phyloP scores from a whole-genome alignment of 495 filamentous ascomycete genomes.

The Astrothelium macrocarpum region DNA sequence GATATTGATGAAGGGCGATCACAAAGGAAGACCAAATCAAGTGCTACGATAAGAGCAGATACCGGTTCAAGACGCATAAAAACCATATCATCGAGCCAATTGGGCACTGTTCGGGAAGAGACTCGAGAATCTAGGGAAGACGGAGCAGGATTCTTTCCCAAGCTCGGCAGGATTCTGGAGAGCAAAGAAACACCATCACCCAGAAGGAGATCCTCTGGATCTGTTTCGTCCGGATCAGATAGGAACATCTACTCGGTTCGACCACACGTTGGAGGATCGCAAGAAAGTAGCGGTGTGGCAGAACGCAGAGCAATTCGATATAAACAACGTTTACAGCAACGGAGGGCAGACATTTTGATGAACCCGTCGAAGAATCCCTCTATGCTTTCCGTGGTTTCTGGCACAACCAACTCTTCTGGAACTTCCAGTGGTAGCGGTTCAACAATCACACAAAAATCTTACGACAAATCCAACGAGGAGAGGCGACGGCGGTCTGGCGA shows the following conservation, averaged over 20 bases:
- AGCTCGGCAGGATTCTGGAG: constrained; percentile 29
- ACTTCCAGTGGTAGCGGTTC: constrained; percentile 32
- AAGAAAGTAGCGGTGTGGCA: constrained; percentile 16
- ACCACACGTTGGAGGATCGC: constrained; percentile 7
- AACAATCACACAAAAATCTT: constrained; percentile 32
- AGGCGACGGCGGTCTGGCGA: constrained; percentile 8
- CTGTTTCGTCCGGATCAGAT: constrained; percentile 9
- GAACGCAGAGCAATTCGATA: constrained; percentile 11
- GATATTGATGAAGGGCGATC: constrained; percentile 19
- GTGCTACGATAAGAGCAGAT: not conserved
- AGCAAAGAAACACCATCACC: constrained; percentile 16
- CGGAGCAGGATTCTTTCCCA: constrained; percentile 24
- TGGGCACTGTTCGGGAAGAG: not conserved
- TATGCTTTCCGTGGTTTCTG: constrained; percentile 29
- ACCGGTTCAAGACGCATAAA: not conserved
- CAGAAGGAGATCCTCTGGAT: constrained; percentile 19
- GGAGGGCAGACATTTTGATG: constrained; percentile 19
- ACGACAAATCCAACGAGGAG: constrained; percentile 18
- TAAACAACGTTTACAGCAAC: constrained; percentile 11
- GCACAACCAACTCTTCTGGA: constrained; percentile 24
- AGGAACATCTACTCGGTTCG: constrained; percentile 7
- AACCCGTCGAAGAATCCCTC: constrained; percentile 30
- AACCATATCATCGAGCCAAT: not conserved
- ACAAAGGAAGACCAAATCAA: constrained; percentile 9
- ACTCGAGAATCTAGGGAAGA: not conserved